Conservation (phyloP, 2,329 filamentous ascomycete genomes). For the Penicillium sp. region DNA sequence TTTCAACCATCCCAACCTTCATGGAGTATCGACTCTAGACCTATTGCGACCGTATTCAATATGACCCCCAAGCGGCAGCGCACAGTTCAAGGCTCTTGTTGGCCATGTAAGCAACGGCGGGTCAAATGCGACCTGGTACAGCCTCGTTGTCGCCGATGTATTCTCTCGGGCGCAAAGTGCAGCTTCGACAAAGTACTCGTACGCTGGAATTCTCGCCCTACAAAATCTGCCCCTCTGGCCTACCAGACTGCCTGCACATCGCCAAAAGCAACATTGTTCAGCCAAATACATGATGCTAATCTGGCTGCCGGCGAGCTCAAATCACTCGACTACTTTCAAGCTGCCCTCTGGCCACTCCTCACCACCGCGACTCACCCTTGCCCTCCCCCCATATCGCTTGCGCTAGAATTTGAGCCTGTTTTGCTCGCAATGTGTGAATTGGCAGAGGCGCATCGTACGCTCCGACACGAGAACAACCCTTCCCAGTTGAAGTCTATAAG, state of each 20-base stretch:
- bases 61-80: conserved; percentile 29
- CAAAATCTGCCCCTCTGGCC: conserved; percentile 12
- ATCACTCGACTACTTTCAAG: conserved; percentile 21
- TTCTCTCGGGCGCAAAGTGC: conserved; percentile 26
- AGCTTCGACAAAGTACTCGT: conserved; percentile 47
- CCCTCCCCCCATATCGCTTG: conserved; percentile 13
- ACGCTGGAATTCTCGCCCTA: conserved; percentile 38
- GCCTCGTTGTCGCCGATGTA: conserved; percentile 42
- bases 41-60: neutral
- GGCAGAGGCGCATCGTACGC: conserved; percentile 13
- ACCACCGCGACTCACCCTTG: conserved; percentile 12
- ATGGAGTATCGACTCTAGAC: neutral
- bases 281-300: neutral
- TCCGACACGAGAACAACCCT: conserved; percentile 8
- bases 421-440: conserved; percentile 14
- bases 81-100: conserved; percentile 49
- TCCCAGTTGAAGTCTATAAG: conserved; percentile 11
- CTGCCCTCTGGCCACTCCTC: conserved; percentile 18
- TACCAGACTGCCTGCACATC: neutral
- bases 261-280: conserved; percentile 1
- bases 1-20: neutral
- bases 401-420: conserved; percentile 14
- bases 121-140: conserved; percentile 50
- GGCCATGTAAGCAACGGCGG: conserved; percentile 51
- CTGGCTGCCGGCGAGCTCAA: conserved; percentile 12